Evolutionary conservation across 148 eudicot genomes (phyloP), one percentile per base, ranked within the genome.

Genomic region (Rhododendron vialii): DNA sequence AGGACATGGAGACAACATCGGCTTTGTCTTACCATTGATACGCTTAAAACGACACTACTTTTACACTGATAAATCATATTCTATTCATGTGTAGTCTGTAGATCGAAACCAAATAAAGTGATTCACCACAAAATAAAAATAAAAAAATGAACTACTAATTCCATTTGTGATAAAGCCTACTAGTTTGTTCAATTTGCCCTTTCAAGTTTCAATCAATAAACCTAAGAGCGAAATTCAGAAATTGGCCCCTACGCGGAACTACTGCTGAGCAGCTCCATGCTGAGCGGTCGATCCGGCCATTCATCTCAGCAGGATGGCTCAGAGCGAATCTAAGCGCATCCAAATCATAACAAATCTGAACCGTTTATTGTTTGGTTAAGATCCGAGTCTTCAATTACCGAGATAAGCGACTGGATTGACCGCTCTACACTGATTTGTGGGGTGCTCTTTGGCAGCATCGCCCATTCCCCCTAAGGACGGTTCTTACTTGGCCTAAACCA

Each of bases 21-120:
- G 89, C 92, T 89, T 90, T 88, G 7, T 84, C 69, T 59, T 81
- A 84, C 74, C 81, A 61, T 83, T 65, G 77, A 53, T 85, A 83
- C 48, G 85, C 79, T 84, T 86, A 85, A 88, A 80, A 91, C 73
- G 80, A 53, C 78, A 61, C 50, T 83, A 88, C 81, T 47, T 85
- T 85, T 22, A 86, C 83, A 81, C 80, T n/a, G 74, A 12, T 26
- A 67, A 35, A 75, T 38, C 14, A 7, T 26, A 30, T 14, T 7
- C 22, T 26, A 30, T 14, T 7, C 22, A 35, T 22, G 47, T 51
- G 26, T 47, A 41, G 8, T 41, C 1, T 41, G 65, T 59, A 20
- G 65, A 59, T 59, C 17, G 50, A 73, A 59, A 80, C 87, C 88
- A 87, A 50, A 86, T 81, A 80, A 87, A 82, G 71, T 47, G 78